phyloP scores from a whole-genome alignment of 495 filamentous ascomycete genomes.

The Penicillium odoratum region DNA sequence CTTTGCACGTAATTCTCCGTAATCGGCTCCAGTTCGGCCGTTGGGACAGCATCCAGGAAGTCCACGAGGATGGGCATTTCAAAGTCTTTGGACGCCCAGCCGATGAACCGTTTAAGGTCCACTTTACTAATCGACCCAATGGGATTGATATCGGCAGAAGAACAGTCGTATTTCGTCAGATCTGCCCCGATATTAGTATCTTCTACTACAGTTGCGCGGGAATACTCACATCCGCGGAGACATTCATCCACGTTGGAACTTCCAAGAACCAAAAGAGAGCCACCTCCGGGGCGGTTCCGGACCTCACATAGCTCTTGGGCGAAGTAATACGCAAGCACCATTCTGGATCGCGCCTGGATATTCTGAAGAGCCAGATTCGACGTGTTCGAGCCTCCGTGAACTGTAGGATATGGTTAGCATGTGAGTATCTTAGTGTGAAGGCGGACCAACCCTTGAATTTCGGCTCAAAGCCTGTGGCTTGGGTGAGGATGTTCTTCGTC shows the following conservation, averaged over 20 bases:
- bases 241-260: constrained; percentile 17
- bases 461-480: constrained; percentile 12
- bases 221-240: constrained; percentile 14
- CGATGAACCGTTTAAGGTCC: constrained; percentile 14
- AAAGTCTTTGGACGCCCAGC: constrained; percentile 10
- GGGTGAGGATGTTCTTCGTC: constrained; percentile 15
- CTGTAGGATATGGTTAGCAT: constrained; percentile 1
- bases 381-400: constrained; percentile 11
- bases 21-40: constrained; percentile 14
- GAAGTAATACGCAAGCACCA: constrained; percentile 15
- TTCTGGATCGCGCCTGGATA: constrained; percentile 13
- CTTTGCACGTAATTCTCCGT: constrained; percentile 13
- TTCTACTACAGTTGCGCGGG: background rate
- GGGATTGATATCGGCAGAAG: constrained; percentile 15
- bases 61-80: constrained; percentile 13
- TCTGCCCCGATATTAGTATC: background rate
- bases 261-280: constrained; percentile 11
- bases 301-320: constrained; percentile 15
- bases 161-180: constrained; percentile 16
- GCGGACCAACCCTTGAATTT: constrained; percentile 12
- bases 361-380: constrained; percentile 14
- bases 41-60: constrained; percentile 13
- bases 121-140: constrained; percentile 16
- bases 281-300: constrained; percentile 7
- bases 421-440: background rate